Conservation (phyloP, 2,329 filamentous ascomycete species). For the Aureobasidium musti region DNA sequence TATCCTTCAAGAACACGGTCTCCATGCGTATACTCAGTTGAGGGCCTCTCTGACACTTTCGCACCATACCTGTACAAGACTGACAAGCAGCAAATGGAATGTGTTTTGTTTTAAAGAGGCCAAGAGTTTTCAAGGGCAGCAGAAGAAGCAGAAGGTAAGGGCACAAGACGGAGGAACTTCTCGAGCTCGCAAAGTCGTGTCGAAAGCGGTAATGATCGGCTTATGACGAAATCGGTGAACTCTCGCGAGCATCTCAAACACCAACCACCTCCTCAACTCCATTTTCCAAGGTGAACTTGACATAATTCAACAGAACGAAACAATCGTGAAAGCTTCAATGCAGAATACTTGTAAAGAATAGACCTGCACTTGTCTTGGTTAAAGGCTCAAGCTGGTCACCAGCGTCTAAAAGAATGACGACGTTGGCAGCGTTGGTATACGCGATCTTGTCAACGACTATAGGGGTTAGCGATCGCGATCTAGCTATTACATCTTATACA, state of each 20-base stretch:
- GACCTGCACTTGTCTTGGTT: neutral
- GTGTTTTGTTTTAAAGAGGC: too few species aligned
- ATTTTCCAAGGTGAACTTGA: too few species aligned
- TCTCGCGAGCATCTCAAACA: neutral
- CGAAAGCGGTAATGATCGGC: constrained; percentile 5
- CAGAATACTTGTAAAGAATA: too few species aligned
- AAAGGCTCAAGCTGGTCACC: neutral
- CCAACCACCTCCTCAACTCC: neutral
- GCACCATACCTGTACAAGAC: too few species aligned
- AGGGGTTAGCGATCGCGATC: neutral
- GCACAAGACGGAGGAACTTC: constrained; percentile 16
- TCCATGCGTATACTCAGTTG: too few species aligned
- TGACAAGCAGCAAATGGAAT: too few species aligned
- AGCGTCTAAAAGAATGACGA: neutral
- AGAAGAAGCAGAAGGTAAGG: neutral
- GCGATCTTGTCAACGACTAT: neutral
- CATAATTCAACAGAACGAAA: too few species aligned
- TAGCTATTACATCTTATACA: neutral
- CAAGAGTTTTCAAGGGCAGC: too few species aligned
- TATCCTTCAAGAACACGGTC: neutral
- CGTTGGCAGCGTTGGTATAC: neutral
- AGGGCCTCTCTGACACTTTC: too few species aligned
- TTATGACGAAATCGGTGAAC: neutral
- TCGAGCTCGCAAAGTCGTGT: neutral
- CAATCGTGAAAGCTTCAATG: neutral